phyloP scores from a whole-genome alignment of 2,329 filamentous ascomycete genomes.

The Fusarium protoensiforme region DNA sequence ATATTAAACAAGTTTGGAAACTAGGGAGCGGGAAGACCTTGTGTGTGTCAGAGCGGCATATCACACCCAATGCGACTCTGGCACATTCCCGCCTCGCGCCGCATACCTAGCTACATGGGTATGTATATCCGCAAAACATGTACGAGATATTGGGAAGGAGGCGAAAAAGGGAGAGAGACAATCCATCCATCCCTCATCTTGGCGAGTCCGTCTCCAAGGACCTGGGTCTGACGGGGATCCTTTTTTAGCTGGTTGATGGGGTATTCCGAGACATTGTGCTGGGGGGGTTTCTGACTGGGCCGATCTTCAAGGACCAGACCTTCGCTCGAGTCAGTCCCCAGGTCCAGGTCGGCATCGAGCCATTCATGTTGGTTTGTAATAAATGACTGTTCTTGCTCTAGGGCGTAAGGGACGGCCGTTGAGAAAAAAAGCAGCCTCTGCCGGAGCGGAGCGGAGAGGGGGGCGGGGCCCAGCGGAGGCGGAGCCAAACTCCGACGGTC shows the following conservation, averaged over 20 bases:
- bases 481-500: neutral
- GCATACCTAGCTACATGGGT: neutral
- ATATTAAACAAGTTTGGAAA: neutral
- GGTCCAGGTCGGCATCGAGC: no score
- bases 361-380: neutral
- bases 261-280: neutral
- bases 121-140: neutral
- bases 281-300: neutral
- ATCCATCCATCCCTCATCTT: neutral
- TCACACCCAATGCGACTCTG: neutral
- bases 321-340: neutral
- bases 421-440: neutral
- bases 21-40: neutral
- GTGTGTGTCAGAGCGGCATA: neutral
- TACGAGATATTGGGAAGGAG: neutral
- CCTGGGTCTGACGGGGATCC: neutral
- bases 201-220: neutral
- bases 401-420: neutral
- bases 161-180: neutral
- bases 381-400: neutral
- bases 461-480: neutral
- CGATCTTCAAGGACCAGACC: neutral
- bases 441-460: neutral
- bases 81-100: neutral
- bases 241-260: neutral